Base-by-base conservation (phyloP, 2,329 filamentous ascomycete species). In the Lecanicillium sp. region DNA sequence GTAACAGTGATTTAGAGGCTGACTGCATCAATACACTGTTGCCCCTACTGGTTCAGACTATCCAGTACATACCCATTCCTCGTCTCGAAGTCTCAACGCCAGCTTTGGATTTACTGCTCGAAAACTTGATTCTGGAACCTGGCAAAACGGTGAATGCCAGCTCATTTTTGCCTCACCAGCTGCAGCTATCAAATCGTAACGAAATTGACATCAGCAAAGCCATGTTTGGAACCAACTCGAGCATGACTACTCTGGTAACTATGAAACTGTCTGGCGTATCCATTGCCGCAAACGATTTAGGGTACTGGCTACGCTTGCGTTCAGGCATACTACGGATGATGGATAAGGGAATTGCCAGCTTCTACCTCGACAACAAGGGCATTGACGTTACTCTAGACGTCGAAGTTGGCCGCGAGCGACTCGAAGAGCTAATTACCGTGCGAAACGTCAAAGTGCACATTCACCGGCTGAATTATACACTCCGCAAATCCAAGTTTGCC, bases 31-130 rank as follows among this genome's bases (percentile, higher is more conserved):
- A 89, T 53, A 65, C 90, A 11, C 89, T 95, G 54, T 68, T 92
- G 5, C 90, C 90, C 0, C 64, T 87, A 11, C 53, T 88, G 4
- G 74, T 95, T 41, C 73, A 85, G 47, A 76, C 78, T 3, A 71
- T 96, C 22, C 88, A 95, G 56, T 88, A 87, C 59, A 66, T 96
- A 4, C 90, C 90, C 0, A 92, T 96, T 37, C 89, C 89, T 1
- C 81, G 90, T 4, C 62, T 95, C n/a, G 90, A 95, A 58, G 69
- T 95, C 5, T 83, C 85, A 1, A 83, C 82, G 4, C 89, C 88
- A 0, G 79, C 85, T 25, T 70, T 94, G 39, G 89, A 95, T 50
- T 73, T 96, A 5, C 66, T 96, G 1, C 65, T 96, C 3, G 90
- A 96, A 55, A 95, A 94, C 47, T 68, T 96, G 22, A 83, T 96